phyloP scores from a whole-genome alignment of 192 early-diverging fungal genomes.

The Linnemannia exigua region DNA sequence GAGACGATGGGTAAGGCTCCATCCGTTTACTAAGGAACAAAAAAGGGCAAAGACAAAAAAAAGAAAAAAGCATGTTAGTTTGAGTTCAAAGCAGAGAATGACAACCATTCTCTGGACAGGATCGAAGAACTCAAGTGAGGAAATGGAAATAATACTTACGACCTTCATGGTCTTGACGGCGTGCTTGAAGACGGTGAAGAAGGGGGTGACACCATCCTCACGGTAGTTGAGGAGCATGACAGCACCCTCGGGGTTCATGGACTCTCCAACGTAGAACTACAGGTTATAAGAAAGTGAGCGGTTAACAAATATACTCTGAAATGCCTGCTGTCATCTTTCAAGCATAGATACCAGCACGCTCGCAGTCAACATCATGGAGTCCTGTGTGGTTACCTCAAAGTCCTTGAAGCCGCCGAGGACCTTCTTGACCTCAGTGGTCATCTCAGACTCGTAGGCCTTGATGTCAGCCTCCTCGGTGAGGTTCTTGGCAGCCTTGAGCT shows the following conservation, averaged over 20 bases:
- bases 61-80: neutral
- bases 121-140: neutral
- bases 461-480: constrained; percentile 68
- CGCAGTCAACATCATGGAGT: neutral
- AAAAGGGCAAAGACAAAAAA: too few species aligned
- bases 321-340: too few species aligned
- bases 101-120: neutral
- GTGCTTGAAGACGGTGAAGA: constrained; percentile 92
- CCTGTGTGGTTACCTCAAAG: constrained; percentile 37
- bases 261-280: constrained; percentile 92
- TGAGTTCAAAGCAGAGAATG: neutral
- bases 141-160: constrained; percentile 38
- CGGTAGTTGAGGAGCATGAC: constrained; percentile 95
- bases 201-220: constrained; percentile 93
- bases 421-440: constrained; percentile 79
- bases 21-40: neutral
- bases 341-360: too few species aligned
- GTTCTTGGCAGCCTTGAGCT: constrained; percentile 73
- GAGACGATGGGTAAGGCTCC: neutral
- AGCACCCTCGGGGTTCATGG: constrained; percentile 91
- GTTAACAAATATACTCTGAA: too few species aligned
- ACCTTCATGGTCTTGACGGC: constrained; percentile 86
- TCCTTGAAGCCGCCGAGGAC: constrained; percentile 83
- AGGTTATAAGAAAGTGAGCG: constrained; percentile 47
- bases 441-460: constrained; percentile 75